Conservation (phyloP, 2,329 filamentous ascomycete species). For the Beauveria sp. region DNA sequence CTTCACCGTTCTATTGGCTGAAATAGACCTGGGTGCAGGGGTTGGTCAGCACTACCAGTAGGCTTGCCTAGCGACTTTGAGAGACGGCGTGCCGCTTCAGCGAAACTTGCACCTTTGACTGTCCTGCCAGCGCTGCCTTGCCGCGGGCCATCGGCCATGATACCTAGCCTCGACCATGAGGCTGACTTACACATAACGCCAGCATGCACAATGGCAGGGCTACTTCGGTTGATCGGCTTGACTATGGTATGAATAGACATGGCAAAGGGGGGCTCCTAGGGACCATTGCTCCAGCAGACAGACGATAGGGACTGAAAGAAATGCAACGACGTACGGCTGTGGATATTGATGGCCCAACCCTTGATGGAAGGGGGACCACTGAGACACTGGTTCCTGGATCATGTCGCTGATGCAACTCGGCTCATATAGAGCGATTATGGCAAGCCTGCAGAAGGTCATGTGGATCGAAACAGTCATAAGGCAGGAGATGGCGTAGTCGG, state of each 20-base stretch:
- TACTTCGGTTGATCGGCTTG: conserved; percentile 13
- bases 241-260: conserved; percentile 10
- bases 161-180: not conserved
- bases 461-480: conserved; percentile 14
- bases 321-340: conserved; percentile 11
- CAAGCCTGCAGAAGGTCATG: conserved; percentile 2
- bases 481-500: conserved; percentile 12
- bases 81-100: too few relatives aligned
- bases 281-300: not conserved
- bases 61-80: too few relatives aligned
- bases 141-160: not conserved
- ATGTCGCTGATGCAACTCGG: conserved; percentile 7
- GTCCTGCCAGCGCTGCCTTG: not conserved
- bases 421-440: conserved; percentile 11
- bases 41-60: too few relatives aligned
- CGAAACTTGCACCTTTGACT: not conserved
- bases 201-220: conserved; percentile 6
- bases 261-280: conserved; percentile 5
- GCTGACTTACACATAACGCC: not conserved
- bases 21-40: too few relatives aligned
- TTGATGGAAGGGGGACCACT: conserved; percentile 4
- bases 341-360: conserved; percentile 13
- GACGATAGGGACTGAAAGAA: conserved; percentile 1
- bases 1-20: too few relatives aligned
- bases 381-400: conserved; percentile 11